Percentiles rank a stretch among this genome's conserved stretches.
phyloP scores from a whole-genome alignment of 1,284 basidiomycete species.

The Moniliophthora roreri region DNA sequence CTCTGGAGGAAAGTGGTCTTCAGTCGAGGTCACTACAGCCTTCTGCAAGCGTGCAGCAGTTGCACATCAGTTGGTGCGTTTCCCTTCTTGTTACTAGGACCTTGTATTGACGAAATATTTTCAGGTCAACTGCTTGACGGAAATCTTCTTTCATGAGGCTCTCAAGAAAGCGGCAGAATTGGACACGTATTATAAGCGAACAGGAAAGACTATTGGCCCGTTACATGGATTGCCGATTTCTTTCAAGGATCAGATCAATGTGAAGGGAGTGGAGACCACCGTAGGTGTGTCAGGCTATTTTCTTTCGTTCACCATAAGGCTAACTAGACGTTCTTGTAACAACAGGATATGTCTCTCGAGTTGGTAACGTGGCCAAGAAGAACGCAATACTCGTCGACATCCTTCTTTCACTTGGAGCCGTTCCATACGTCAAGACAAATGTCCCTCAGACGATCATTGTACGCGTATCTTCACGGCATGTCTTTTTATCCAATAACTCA shows the following conservation, averaged over 20 bases:
- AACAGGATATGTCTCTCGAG: conserved; percentile 69
- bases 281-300: conserved; percentile 33
- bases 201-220: conserved; percentile 51
- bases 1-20: conserved; percentile 45
- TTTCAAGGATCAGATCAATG: conserved; percentile 59
- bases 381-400: conserved; percentile 57
- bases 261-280: conserved; percentile 59
- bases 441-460: conserved; percentile 68
- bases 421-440: conserved; percentile 68
- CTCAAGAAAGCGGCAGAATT: conserved; percentile 51
- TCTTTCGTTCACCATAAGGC: not conserved
- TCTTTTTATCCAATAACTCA: not conserved
- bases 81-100: too few relatives aligned
- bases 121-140: conserved; percentile 51
- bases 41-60: conserved; percentile 77
- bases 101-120: too few relatives aligned
- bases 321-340: conserved; percentile 22
- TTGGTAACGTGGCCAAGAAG: conserved; percentile 48
- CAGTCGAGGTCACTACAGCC: conserved; percentile 64
- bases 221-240: conserved; percentile 65
- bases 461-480: conserved; percentile 36
- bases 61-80: conserved; percentile 66
- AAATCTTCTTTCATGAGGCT: conserved; percentile 61
- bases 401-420: conserved; percentile 56
- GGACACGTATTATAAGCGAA: conserved; percentile 48